A percentile compares a stretch with the other conserved stretches of the same genome.
Conservation (phyloP, 2,329 filamentous ascomycete species). For the Xylaria sp. region DNA sequence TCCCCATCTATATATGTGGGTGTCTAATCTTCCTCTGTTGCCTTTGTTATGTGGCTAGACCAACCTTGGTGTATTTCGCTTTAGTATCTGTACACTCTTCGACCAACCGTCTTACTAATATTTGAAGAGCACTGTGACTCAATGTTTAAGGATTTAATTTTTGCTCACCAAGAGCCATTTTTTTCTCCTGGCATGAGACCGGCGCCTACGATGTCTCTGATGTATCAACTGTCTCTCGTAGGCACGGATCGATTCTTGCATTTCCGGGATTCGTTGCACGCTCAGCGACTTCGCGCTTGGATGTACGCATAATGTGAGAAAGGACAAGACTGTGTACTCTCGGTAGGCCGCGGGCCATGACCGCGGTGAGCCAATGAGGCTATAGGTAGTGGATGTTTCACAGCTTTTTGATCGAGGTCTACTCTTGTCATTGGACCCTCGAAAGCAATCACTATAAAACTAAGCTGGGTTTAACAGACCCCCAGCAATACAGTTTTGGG, state of each 20-base stretch:
- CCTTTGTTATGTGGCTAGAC: neutral
- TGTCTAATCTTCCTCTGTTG: neutral
- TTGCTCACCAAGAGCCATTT: too few species aligned
- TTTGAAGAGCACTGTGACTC: slow-evolving; percentile 21
- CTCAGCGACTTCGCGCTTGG: slow-evolving; percentile 59
- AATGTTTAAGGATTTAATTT: too few species aligned
- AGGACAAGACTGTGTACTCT: slow-evolving; percentile 63
- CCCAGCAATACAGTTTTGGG: too few species aligned
- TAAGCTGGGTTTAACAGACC: slow-evolving; percentile 1
- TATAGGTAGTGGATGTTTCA: neutral
- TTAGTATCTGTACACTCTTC: neutral
- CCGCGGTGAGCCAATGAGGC: neutral
- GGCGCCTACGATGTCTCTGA: neutral
- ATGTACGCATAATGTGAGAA: slow-evolving; percentile 58
- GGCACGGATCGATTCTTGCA: slow-evolving; percentile 66
- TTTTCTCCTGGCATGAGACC: slow-evolving; percentile 57
- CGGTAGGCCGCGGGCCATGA: neutral
- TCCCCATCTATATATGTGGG: too few species aligned
- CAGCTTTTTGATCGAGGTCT: neutral
- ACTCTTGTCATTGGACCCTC: neutral
- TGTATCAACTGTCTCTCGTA: slow-evolving; percentile 74
- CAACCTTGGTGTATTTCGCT: neutral
- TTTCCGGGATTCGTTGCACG: slow-evolving; percentile 67
- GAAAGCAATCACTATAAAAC: neutral
- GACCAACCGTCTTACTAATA: slow-evolving; percentile 51